Conservation (phyloP, 2,329 filamentous ascomycete genomes). For the Monosporascus sp. region DNA sequence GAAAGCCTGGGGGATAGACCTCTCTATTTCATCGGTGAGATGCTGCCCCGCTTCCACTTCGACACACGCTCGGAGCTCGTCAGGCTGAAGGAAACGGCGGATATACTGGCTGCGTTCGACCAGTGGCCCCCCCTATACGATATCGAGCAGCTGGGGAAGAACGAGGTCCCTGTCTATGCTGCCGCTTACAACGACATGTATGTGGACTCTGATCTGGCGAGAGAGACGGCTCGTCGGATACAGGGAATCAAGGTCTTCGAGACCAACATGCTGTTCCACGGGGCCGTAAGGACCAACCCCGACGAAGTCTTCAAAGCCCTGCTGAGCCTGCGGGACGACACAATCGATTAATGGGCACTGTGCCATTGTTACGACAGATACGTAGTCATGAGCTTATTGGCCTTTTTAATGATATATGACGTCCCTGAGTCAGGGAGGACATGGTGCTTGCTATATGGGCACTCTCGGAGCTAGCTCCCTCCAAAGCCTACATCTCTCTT, state of each 20-base stretch:
- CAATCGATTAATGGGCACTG: slow-evolving; percentile 41
- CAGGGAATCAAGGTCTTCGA: slow-evolving; percentile 74
- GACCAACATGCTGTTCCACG: slow-evolving; percentile 85
- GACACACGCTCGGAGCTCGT: slow-evolving; percentile 72
- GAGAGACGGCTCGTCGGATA: slow-evolving; percentile 69
- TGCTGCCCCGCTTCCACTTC: slow-evolving; percentile 85
- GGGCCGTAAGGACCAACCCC: slow-evolving; percentile 67
- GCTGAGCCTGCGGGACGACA: slow-evolving; percentile 70
- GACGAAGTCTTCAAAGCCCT: slow-evolving; percentile 74
- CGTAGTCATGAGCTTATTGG: neutral
- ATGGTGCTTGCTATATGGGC: slow-evolving; percentile 33
- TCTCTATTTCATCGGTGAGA: slow-evolving; percentile 84
- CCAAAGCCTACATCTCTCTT: slow-evolving; percentile 51
- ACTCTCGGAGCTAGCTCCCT: slow-evolving; percentile 38
- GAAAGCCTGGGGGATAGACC: slow-evolving; percentile 39
- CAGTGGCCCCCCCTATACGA: slow-evolving; percentile 79
- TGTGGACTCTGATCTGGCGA: slow-evolving; percentile 71
- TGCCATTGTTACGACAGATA: neutral
- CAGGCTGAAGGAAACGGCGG: slow-evolving; percentile 62
- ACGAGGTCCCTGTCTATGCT: slow-evolving; percentile 81
- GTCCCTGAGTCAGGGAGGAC: no score
- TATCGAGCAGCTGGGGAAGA: slow-evolving; percentile 63
- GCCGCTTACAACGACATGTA: slow-evolving; percentile 92
- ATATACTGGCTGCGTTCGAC: slow-evolving; percentile 61
- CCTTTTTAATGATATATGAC: neutral